Evolutionary conservation across 352 stramenopile species (phyloP).

Genomic region (Peronospora belbahrii): DNA sequence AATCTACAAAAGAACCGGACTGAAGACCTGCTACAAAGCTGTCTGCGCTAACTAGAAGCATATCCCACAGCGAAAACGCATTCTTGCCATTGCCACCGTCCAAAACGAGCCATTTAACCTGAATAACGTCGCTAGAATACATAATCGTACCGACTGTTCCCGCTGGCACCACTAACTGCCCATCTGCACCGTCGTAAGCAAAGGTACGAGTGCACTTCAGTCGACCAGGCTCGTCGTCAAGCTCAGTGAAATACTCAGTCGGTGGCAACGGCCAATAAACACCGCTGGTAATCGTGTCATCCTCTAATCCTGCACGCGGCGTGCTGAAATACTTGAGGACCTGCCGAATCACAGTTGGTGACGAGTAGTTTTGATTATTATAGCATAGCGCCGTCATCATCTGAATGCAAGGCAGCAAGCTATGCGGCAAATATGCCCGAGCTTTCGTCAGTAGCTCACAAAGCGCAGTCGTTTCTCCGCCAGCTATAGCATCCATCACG

Average conservation of each 20-base stretch:
- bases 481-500: conserved; percentile 7
- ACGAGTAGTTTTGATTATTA: conserved; percentile 21
- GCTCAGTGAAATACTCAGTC: conserved; percentile 33
- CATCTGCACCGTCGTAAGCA: conserved; percentile 30
- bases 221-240: conserved; percentile 5
- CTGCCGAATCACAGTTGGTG: conserved; percentile 31
- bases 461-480: conserved; percentile 8
- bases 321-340: conserved; percentile 46
- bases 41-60: conserved; percentile 35
- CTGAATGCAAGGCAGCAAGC: conserved; percentile 36
- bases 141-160: conserved; percentile 29
- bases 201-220: conserved; percentile 47
- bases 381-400: conserved; percentile 46
- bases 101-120: conserved; percentile 41
- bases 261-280: conserved; percentile 31
- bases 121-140: conserved; percentile 12
- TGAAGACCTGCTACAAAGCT: conserved; percentile 36
- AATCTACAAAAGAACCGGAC: conserved; percentile 18
- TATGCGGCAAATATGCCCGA: conserved; percentile 29
- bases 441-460: conserved; percentile 27
- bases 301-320: conserved; percentile 19
- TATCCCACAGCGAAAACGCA: conserved; percentile 37
- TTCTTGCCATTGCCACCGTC: conserved; percentile 1
- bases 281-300: not conserved
- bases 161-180: conserved; percentile 30